Conservation (phyloP, 768 basidiomycete genomes). For the Agrocybe pediades region DNA sequence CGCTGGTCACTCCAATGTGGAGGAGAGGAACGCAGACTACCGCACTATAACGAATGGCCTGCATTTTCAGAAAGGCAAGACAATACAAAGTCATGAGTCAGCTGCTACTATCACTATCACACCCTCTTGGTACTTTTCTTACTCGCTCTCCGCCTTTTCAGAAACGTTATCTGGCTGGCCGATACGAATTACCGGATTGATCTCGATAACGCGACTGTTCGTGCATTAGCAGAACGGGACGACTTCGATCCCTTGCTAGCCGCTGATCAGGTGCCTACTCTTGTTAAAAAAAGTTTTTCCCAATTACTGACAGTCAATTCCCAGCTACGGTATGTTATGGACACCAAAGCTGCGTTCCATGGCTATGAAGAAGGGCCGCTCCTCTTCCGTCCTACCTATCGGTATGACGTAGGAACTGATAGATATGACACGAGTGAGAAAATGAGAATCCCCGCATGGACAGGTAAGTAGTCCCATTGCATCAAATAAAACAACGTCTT, state of each 20-base stretch:
- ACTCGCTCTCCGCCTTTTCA: slow-evolving; percentile 29
- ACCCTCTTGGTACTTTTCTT: background rate
- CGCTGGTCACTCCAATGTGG: slow-evolving; percentile 89
- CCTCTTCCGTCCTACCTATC: slow-evolving; percentile 93
- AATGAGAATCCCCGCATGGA: slow-evolving; percentile 96
- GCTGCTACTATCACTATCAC: slow-evolving; percentile 23
- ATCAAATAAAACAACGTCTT: slow-evolving; percentile 1
- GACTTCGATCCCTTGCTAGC: slow-evolving; percentile 75
- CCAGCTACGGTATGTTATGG: slow-evolving; percentile 76
- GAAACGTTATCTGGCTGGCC: slow-evolving; percentile 91
- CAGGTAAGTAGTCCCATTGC: slow-evolving; percentile 53
- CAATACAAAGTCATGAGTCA: slow-evolving; percentile 88
- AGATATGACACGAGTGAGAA: slow-evolving; percentile 96
- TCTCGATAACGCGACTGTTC: slow-evolving; percentile 79
- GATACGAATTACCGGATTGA: slow-evolving; percentile 96
- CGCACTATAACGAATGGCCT: slow-evolving; percentile 81
- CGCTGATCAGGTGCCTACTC: slow-evolving; percentile 76
- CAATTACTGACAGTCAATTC: slow-evolving; percentile 5
- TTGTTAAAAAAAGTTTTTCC: background rate
- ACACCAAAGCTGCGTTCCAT: slow-evolving; percentile 69
- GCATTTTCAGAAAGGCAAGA: slow-evolving; percentile 89
- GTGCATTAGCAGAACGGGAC: slow-evolving; percentile 61
- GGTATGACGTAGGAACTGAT: slow-evolving; percentile 82
- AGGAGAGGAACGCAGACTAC: slow-evolving; percentile 92
- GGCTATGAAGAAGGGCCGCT: slow-evolving; percentile 91